These are phyloP conservation scores for Zygnema cylindricum DNA, from an alignment of 139 green algal genomes.

Conservation along the genomic window DNA sequence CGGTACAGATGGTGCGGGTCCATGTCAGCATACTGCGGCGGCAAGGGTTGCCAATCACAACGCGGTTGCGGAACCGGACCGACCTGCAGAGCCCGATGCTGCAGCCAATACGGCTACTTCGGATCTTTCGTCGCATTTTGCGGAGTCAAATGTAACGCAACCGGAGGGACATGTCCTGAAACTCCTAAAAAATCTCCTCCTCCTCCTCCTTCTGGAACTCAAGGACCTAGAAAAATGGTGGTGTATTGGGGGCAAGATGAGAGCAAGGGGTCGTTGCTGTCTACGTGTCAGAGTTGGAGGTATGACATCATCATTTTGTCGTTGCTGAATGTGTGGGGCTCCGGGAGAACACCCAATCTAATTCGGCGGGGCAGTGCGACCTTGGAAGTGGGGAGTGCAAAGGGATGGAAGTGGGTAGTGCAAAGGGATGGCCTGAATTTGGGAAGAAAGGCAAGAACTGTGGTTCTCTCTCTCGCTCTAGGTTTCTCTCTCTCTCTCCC, in stretches of 20 bases:
- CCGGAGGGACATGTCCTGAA: too few relatives aligned
- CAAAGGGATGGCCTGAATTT: too few relatives aligned
- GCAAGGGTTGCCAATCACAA: not conserved
- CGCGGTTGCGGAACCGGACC: not conserved
- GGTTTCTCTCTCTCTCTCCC: too few relatives aligned
- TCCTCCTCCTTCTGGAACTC: not conserved
- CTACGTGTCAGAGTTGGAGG: constrained; percentile 17
- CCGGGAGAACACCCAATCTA: not conserved
- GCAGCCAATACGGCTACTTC: not conserved
- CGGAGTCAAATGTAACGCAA: too few relatives aligned
- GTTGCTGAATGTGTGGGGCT: not conserved
- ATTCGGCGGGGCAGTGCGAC: not conserved
- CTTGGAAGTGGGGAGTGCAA: not conserved
- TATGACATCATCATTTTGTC: constrained; percentile 25
- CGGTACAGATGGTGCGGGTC: too few relatives aligned
- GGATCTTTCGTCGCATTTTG: not conserved
- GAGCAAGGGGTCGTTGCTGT: not conserved
- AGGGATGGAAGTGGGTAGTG: not conserved
- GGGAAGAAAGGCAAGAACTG: too few relatives aligned
- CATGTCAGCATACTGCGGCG: too few relatives aligned
- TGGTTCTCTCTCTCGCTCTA: too few relatives aligned
- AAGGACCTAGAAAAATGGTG: not conserved
- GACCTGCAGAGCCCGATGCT: not conserved
- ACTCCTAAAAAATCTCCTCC: too few relatives aligned
- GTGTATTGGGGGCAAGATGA: constrained; percentile 14